A percentile compares a stretch with the other conserved stretches of the same genome.
These are phyloP conservation scores for Trametes sanguinea DNA, from an alignment of 768 basidiomycete species.

Conservation along the genomic window DNA sequence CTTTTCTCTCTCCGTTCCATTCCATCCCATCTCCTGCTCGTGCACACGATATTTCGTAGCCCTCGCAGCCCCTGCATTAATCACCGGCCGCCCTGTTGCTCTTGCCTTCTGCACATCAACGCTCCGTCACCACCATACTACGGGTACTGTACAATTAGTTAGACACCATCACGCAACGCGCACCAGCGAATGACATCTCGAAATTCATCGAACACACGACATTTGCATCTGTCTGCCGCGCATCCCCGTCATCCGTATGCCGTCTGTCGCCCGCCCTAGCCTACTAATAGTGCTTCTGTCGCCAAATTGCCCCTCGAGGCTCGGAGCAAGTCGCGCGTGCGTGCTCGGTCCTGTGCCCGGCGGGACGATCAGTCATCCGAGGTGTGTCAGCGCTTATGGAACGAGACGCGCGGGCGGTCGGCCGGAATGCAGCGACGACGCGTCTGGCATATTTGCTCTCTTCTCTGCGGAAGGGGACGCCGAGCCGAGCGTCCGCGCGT, in stretches of 20 bases:
- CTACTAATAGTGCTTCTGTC: too few species aligned
- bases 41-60: slow-evolving; percentile 8
- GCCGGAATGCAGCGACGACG: too few species aligned
- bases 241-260: background rate
- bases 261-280: too few species aligned
- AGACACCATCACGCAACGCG: background rate
- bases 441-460: too few species aligned
- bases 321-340: background rate
- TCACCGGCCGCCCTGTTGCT: background rate
- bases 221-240: background rate
- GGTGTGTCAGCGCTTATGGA: background rate
- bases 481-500: background rate
- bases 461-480: background rate
- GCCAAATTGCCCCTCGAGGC: too few species aligned
- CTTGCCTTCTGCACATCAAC: background rate
- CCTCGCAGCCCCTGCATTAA: slow-evolving; percentile 17
- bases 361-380: background rate
- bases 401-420: too few species aligned
- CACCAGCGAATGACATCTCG: background rate
- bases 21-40: background rate
- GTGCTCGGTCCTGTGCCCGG: background rate
- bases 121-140: background rate
- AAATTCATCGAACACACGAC: background rate
- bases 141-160: slow-evolving; percentile 14
- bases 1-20: background rate